Conservation (phyloP, 495 filamentous ascomycete species). For the Hypoxylon subgilvum region DNA sequence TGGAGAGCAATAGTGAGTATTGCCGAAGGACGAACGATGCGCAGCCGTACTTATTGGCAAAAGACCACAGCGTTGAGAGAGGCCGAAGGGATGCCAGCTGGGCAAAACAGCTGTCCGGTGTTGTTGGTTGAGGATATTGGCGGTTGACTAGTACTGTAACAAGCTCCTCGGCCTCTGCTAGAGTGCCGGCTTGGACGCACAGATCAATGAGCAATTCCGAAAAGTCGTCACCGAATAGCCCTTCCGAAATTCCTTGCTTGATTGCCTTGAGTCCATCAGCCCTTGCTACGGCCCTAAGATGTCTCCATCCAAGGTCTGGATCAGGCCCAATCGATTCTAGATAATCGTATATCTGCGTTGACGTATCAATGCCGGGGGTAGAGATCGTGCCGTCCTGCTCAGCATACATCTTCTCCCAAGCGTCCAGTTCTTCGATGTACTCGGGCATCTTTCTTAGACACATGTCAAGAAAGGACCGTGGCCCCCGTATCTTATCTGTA, state of each 20-base stretch:
- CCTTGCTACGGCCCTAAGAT: slow-evolving; percentile 67
- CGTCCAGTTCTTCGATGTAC: slow-evolving; percentile 67
- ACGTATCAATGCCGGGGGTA: slow-evolving; percentile 45
- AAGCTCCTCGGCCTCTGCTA: slow-evolving; percentile 50
- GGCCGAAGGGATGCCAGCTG: slow-evolving; percentile 28
- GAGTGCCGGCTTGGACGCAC: slow-evolving; percentile 46
- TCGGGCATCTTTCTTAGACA: slow-evolving; percentile 66
- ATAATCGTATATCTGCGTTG: slow-evolving; percentile 67
- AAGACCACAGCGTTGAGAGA: slow-evolving; percentile 41
- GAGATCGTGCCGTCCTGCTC: slow-evolving; percentile 55
- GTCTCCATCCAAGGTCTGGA: slow-evolving; percentile 63
- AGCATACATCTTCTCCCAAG: slow-evolving; percentile 55
- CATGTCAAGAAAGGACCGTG: slow-evolving; percentile 69
- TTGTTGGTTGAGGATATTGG: slow-evolving; percentile 47
- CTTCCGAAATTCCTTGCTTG: slow-evolving; percentile 39
- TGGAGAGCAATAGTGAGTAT: slow-evolving; percentile 43
- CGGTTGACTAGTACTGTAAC: slow-evolving; percentile 42
- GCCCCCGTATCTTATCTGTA: slow-evolving; percentile 42
- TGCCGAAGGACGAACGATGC: slow-evolving; percentile 44
- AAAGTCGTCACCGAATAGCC: slow-evolving; percentile 45
- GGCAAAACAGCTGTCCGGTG: slow-evolving; percentile 38
- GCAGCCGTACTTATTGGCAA: slow-evolving; percentile 31
- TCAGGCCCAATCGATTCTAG: slow-evolving; percentile 65
- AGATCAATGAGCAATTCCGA: slow-evolving; percentile 49
- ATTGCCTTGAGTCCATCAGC: slow-evolving; percentile 70